Percentiles rank a stretch among this genome's conserved stretches.
Conservation (phyloP, 306 rosid species). For the Senna siamea region DNA sequence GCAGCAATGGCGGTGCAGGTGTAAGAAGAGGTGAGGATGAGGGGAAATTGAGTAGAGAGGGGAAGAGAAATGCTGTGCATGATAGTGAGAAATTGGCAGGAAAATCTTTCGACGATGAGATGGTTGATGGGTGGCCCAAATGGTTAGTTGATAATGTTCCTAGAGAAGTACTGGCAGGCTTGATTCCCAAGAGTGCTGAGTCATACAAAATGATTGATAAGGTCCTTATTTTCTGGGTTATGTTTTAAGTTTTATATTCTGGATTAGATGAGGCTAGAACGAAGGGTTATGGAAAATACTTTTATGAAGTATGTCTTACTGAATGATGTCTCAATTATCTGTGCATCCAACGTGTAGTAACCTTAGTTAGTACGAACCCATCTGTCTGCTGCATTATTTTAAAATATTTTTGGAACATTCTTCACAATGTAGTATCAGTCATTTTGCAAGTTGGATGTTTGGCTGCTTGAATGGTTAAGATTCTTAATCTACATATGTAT, state of each 20-base stretch:
- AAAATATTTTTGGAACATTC: conserved; percentile 2
- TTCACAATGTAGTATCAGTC: not conserved
- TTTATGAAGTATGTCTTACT: too few species aligned
- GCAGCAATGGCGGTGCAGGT: not conserved
- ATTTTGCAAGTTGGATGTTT: conserved; percentile 8
- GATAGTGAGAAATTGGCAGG: conserved; percentile 34
- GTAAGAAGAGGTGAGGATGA: conserved; percentile 10
- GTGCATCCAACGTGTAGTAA: conserved; percentile 3
- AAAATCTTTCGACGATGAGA: conserved; percentile 43
- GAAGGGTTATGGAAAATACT: not conserved
- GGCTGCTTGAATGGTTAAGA: conserved; percentile 20
- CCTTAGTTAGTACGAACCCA: not conserved
- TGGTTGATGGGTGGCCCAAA: conserved; percentile 41
- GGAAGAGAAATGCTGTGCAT: conserved; percentile 36
- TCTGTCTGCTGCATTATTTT: conserved; percentile 8
- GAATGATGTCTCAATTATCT: not conserved
- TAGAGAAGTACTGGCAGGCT: conserved; percentile 49
- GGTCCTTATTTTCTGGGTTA: conserved; percentile 44
- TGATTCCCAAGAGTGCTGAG: conserved; percentile 83
- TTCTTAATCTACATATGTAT: conserved; percentile 15
- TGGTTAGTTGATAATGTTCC: conserved; percentile 58
- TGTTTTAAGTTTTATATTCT: not conserved
- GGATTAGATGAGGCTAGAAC: conserved; percentile 15
- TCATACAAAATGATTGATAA: conserved; percentile 76
- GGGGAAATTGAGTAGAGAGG: conserved; percentile 22